Conservation (phyloP, 2,329 filamentous ascomycete species). For the Colletotrichum sp. region DNA sequence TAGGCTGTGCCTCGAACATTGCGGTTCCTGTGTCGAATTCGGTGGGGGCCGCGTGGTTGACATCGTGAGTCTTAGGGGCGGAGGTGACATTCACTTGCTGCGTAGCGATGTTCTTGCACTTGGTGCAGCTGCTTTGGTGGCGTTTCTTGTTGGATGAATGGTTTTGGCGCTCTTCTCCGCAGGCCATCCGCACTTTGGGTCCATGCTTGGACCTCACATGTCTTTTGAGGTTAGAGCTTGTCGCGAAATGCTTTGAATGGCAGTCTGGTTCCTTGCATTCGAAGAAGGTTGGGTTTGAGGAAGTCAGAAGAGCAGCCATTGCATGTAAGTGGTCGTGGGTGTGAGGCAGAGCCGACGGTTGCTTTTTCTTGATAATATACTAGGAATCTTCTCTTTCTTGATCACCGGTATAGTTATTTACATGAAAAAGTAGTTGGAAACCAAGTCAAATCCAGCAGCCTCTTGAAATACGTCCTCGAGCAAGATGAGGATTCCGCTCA, state of each 20-base stretch:
- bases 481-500: too few relatives aligned
- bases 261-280: background rate
- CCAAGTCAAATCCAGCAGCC: too few relatives aligned
- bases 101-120: background rate
- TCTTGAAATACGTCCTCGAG: too few relatives aligned
- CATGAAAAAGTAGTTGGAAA: too few relatives aligned
- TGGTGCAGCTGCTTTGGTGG: background rate
- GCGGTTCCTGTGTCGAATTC: too few relatives aligned
- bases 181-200: background rate
- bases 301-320: rapidly evolving
- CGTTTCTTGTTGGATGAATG: background rate
- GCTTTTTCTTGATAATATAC: too few relatives aligned
- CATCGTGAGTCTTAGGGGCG: rapidly evolving
- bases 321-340: rapidly evolving
- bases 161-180: background rate
- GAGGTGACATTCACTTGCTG: background rate
- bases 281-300: rapidly evolving
- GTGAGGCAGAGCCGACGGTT: rapidly evolving
- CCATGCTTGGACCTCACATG: background rate
- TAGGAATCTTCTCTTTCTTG: too few relatives aligned
- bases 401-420: too few relatives aligned
- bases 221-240: background rate
- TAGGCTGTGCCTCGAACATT: background rate
- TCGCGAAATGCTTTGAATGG: rapidly evolving
- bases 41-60: too few relatives aligned